A percentile compares a stretch with the other conserved stretches of the same genome.
phyloP scores from a whole-genome alignment of 805 yeast species.

The Candida endomychidarum region DNA sequence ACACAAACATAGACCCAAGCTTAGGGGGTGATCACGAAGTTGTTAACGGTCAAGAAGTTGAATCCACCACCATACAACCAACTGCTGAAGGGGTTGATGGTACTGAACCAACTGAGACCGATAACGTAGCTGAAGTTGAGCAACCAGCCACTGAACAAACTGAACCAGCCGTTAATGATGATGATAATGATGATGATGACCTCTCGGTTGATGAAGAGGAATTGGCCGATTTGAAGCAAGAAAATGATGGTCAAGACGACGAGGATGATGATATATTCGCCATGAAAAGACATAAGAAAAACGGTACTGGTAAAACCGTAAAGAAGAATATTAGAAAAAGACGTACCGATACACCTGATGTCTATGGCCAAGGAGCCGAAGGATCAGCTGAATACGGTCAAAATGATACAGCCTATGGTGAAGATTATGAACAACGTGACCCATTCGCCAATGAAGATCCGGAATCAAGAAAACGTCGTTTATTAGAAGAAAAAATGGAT shows the following conservation, averaged over 20 bases:
- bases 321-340: constrained; percentile 29
- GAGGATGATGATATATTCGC: constrained; percentile 23
- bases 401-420: constrained; percentile 14
- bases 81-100: background rate
- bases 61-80: background rate
- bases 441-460: constrained; percentile 34
- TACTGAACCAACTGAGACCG: background rate
- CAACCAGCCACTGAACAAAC: background rate
- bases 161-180: background rate
- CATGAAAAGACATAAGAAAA: constrained; percentile 23
- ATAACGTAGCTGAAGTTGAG: background rate
- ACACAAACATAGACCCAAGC: constrained; percentile 4
- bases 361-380: constrained; percentile 1
- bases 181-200: constrained; percentile 2
- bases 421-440: constrained; percentile 8
- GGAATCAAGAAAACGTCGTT: constrained; percentile 56
- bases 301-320: constrained; percentile 16
- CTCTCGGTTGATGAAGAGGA: constrained; percentile 9
- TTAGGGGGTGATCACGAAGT: background rate
- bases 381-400: background rate
- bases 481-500: constrained; percentile 79
- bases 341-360: constrained; percentile 1
- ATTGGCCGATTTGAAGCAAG: constrained; percentile 11
- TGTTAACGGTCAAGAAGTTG: background rate
- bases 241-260: constrained; percentile 4